These are phyloP conservation scores for Parafenestella ontariensis DNA, from an alignment of 2,329 filamentous ascomycete species.

Conservation along the genomic window DNA sequence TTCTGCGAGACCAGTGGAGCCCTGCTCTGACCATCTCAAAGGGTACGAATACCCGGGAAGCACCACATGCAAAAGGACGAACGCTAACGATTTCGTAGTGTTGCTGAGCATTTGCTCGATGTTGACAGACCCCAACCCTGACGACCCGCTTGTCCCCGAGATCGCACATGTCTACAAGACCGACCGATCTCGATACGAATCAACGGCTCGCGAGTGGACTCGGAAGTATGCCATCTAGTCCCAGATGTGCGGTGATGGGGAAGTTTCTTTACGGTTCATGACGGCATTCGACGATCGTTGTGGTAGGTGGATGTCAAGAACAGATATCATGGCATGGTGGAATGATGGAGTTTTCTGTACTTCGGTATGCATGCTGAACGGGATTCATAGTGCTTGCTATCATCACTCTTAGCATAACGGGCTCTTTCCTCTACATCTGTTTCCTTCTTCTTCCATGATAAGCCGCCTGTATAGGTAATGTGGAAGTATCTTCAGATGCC, in stretches of 20 bases:
- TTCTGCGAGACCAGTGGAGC: slow-evolving; percentile 98
- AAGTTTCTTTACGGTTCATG: slow-evolving; percentile 36
- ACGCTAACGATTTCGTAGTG: slow-evolving; percentile 61
- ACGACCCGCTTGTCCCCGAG: slow-evolving; percentile 97
- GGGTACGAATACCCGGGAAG: slow-evolving; percentile 64
- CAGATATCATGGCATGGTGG: slow-evolving; percentile 37
- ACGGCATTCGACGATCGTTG: slow-evolving; percentile 26
- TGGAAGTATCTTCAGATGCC: not conserved
- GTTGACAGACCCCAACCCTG: slow-evolving; percentile 98
- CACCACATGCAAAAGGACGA: not conserved
- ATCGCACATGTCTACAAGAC: slow-evolving; percentile 99
- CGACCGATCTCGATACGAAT: slow-evolving; percentile 93
- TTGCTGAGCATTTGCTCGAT: slow-evolving; percentile 99
- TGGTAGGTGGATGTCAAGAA: slow-evolving; percentile 28
- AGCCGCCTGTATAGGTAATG: not conserved
- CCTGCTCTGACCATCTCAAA: slow-evolving; percentile 98
- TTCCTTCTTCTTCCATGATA: not conserved
- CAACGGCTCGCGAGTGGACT: slow-evolving; percentile 97
- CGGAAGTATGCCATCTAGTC: slow-evolving; percentile 94
- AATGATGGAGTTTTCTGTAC: slow-evolving; percentile 37
- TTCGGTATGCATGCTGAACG: slow-evolving; percentile 38
- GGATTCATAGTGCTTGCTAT: slow-evolving; percentile 37
- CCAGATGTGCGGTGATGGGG: slow-evolving; percentile 10
- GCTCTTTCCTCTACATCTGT: slow-evolving; percentile 15
- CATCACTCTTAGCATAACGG: slow-evolving; percentile 40